Evolutionary conservation across 768 basidiomycete species (phyloP), one percentile per base, ranked within the genome.

Genomic region (Phallus indusiatus): DNA sequence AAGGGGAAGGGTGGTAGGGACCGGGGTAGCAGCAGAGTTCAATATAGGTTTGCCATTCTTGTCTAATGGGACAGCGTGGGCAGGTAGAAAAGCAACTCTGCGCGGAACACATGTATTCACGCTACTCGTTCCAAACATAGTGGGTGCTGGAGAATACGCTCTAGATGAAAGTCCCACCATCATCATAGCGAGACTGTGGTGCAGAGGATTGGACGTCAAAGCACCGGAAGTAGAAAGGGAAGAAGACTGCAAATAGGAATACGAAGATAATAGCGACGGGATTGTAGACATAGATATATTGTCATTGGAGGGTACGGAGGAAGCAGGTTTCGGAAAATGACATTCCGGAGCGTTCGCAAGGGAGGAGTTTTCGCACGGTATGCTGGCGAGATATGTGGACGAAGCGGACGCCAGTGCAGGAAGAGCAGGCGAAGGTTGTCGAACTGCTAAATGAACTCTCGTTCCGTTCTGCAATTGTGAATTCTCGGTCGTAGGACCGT

Each of bases 151-250:
- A 10, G 22, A 86, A 84, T 87, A 87, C 89, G 4, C 86, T 79
- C 10, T 84, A 73, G 21, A 73, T 72, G 20, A 71, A 69, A 67
- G 79, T 0, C 75, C 68, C 36, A 90, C 76, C 9, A 90, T 72
- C 0, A 84, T 77, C 79, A 90, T 82, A 4, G 86, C 83, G n/a
- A 90, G 83, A 66, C 82, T 83, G 71, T 90, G 88, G 48, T 85
- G 79, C 5, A 81, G 72, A 33, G 83, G 82, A 55, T 81, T 87
- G 2, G 81, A 71, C 10, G 79, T 64, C 5, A 74, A 72, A 55
- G 74, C 71, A 0, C 77, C 67, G 0, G 81, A 73, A 0, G 84
- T 79, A 0, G 85, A 84, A 63, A 89, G 82, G 0, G 84, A 50
- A 12, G 56, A 50, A 20, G 56, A 57, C 47, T 51, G 56, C n/a